A percentile compares a stretch with the other conserved stretches of the same genome.
phyloP scores from a whole-genome alignment of 1,284 basidiomycete genomes.

The Butyriboletus appendiculatus region DNA sequence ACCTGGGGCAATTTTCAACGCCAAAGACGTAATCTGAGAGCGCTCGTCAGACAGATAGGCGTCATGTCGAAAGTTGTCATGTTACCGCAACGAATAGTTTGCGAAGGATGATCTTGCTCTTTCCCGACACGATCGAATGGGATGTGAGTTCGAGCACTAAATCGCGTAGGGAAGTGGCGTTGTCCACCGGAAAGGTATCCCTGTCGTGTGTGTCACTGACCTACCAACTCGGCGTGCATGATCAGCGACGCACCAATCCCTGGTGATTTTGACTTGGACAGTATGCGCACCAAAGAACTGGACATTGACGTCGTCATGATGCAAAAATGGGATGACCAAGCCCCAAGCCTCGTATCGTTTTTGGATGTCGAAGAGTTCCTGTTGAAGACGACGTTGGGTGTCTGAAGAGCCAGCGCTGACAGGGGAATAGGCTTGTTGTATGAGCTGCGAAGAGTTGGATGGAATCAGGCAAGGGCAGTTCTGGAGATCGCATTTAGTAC shows the following conservation, averaged over 20 bases:
- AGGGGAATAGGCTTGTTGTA: conserved; percentile 63
- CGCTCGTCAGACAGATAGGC: background rate
- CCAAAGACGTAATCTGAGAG: conserved; percentile 67
- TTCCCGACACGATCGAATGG: conserved; percentile 53
- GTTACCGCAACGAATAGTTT: conserved; percentile 85
- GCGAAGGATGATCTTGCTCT: conserved; percentile 71
- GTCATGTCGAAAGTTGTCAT: background rate
- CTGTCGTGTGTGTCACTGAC: conserved; percentile 37
- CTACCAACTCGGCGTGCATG: background rate
- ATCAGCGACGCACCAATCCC: conserved; percentile 72
- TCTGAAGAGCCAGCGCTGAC: conserved; percentile 51
- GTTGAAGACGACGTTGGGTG: conserved; percentile 63
- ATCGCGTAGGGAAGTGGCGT: conserved; percentile 55
- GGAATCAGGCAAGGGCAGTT: conserved; percentile 11
- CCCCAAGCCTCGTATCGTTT: conserved; percentile 77
- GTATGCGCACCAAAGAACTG: conserved; percentile 94
- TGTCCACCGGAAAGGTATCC: conserved; percentile 60
- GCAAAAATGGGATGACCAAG: conserved; percentile 69
- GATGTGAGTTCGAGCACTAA: conserved; percentile 64
- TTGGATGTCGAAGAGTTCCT: conserved; percentile 74
- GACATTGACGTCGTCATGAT: conserved; percentile 73
- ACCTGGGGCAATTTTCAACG: conserved; percentile 66
- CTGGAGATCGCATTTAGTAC: conserved; percentile 16
- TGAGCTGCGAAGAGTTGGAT: conserved; percentile 39
- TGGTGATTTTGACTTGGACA: conserved; percentile 85